A percentile compares a stretch with the other conserved stretches of the same genome.
Conservation (phyloP, 2,329 filamentous ascomycete species). For the Cladobotryum mycophilum region DNA sequence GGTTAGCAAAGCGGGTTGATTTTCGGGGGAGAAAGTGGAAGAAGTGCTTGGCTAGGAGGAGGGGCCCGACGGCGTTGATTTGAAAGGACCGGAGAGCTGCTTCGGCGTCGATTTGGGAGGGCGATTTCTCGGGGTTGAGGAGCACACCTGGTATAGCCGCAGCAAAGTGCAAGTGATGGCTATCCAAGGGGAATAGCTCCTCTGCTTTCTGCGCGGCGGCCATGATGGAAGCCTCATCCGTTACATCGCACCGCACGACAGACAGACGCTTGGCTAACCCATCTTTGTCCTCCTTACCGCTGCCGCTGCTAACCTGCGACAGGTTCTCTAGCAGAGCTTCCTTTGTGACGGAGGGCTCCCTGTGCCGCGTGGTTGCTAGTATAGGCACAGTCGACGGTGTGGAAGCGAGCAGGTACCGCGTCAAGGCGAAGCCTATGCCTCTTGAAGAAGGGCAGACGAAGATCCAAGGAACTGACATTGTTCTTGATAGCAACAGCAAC, state of each 20-base stretch:
- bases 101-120: constrained; percentile 55
- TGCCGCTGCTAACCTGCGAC: background rate
- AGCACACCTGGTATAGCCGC: constrained; percentile 67
- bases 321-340: constrained; percentile 26
- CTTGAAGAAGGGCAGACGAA: constrained; percentile 42
- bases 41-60: constrained; percentile 74
- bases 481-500: too few relatives aligned
- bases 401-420: constrained; percentile 40
- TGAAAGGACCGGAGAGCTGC: constrained; percentile 62
- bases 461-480: constrained; percentile 36
- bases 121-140: constrained; percentile 61
- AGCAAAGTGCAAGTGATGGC: constrained; percentile 59
- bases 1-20: constrained; percentile 23
- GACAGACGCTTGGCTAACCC: constrained; percentile 30
- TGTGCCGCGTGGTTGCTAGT: constrained; percentile 36
- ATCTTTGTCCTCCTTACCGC: background rate
- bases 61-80: constrained; percentile 66
- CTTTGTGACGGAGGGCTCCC: constrained; percentile 31
- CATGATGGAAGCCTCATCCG: constrained; percentile 56
- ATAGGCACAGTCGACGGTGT: constrained; percentile 44
- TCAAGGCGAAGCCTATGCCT: constrained; percentile 44
- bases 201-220: constrained; percentile 48
- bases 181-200: constrained; percentile 43
- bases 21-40: constrained; percentile 60
- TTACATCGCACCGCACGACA: constrained; percentile 39